Evolutionary conservation across 257 asterid genomes (phyloP).

Genomic region (Solanum chiquidenum): DNA sequence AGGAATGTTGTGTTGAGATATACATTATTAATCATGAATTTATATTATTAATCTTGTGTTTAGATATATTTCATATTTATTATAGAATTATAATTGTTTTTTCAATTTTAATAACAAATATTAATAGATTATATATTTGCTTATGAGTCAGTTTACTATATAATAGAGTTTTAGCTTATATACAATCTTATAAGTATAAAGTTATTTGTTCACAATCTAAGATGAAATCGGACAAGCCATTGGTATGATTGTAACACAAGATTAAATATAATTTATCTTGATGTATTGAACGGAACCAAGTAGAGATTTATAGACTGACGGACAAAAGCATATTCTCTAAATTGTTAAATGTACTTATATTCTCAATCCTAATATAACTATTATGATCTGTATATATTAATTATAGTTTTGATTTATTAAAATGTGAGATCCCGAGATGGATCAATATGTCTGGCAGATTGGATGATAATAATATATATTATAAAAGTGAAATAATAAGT

Average conservation of each 20-base stretch:
- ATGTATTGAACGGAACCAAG: neutral
- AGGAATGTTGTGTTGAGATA: neutral
- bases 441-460: neutral
- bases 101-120: too few relatives aligned
- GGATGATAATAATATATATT: too few relatives aligned
- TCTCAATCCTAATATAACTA: neutral
- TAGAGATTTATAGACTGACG: neutral
- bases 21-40: neutral
- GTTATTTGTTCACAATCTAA: neutral
- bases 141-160: neutral
- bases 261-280: neutral
- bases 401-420: too few relatives aligned
- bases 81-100: too few relatives aligned
- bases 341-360: too few relatives aligned
- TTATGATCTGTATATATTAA: too few relatives aligned
- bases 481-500: neutral
- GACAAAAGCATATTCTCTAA: neutral
- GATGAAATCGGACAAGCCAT: neutral
- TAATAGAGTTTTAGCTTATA: neutral
- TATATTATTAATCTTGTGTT: too few relatives aligned
- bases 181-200: neutral
- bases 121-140: neutral
- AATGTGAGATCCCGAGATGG: neutral
- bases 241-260: neutral
- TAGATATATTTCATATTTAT: too few relatives aligned